Conservation (phyloP, 2,329 filamentous ascomycete species). For the Scleromitrula shiraiana region DNA sequence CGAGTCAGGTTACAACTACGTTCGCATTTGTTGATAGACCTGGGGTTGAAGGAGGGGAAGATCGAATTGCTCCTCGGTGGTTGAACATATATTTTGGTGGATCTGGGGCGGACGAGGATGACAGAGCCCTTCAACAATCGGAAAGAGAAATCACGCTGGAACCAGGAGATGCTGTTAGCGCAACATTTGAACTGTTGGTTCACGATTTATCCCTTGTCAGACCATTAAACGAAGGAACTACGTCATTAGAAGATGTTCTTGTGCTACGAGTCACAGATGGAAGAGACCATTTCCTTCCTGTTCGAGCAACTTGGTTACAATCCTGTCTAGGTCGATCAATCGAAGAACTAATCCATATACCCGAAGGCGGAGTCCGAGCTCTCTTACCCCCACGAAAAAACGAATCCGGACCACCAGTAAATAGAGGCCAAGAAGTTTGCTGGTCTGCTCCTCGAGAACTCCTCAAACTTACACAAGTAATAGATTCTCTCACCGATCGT, state of each 20-base stretch:
- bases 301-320: conserved; percentile 70
- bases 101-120: conserved; percentile 34
- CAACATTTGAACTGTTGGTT: conserved; percentile 61
- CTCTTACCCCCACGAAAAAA: conserved; percentile 28
- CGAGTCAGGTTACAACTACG: conserved; percentile 70
- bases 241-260: conserved; percentile 73
- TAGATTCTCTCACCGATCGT: conserved; percentile 51
- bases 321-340: conserved; percentile 79
- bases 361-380: conserved; percentile 68
- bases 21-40: conserved; percentile 75
- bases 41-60: conserved; percentile 44
- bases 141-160: conserved; percentile 53
- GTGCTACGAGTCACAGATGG: conserved; percentile 78
- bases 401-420: conserved; percentile 11
- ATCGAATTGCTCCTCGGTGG: conserved; percentile 52
- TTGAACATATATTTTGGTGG: conserved; percentile 58
- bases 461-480: conserved; percentile 77
- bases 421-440: conserved; percentile 49
- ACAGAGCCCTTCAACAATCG: conserved; percentile 11
- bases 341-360: conserved; percentile 80
- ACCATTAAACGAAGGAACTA: conserved; percentile 60
- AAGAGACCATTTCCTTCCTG: conserved; percentile 82
- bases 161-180: conserved; percentile 74
- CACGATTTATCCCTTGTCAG: conserved; percentile 55
- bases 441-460: conserved; percentile 83